Conservation (phyloP, 140 eudicot species). For the Cichorium intybus region DNA sequence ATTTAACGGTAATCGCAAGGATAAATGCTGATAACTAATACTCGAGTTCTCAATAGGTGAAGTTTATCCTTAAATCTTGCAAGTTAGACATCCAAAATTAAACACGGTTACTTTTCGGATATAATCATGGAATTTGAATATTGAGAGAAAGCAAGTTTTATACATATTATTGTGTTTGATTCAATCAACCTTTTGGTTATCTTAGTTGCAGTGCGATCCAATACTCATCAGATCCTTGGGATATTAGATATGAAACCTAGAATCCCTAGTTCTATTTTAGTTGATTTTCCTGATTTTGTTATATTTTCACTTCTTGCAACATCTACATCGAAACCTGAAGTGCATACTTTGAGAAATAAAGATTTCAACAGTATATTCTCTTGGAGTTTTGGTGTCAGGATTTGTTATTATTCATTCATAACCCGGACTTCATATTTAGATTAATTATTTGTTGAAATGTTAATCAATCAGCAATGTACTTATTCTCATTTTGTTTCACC, state of each 20-base stretch:
- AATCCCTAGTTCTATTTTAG: not conserved
- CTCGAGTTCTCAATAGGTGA: not conserved
- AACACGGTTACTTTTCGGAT: not conserved
- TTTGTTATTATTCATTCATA: no score
- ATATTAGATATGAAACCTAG: not conserved
- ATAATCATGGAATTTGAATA: conserved; percentile 3
- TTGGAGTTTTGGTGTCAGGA: not conserved
- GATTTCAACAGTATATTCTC: not conserved
- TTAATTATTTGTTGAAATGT: no score
- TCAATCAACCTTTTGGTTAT: no score
- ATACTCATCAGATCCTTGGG: not conserved
- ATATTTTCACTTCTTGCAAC: not conserved
- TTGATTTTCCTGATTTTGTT: not conserved
- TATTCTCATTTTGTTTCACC: not conserved
- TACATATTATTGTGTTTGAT: not conserved
- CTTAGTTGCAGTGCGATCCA: no score
- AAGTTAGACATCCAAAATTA: not conserved
- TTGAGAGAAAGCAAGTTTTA: no score
- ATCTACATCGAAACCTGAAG: not conserved
- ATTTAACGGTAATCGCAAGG: not conserved
- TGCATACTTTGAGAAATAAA: not conserved
- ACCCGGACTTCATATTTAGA: no score
- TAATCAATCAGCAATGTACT: no score
- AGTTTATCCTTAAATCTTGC: conserved; percentile 1
- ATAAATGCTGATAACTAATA: not conserved